Evolutionary conservation across 331 rosid species (phyloP), one percentile per base, ranked within the genome.

Genomic region (Acacia pycnantha): DNA sequence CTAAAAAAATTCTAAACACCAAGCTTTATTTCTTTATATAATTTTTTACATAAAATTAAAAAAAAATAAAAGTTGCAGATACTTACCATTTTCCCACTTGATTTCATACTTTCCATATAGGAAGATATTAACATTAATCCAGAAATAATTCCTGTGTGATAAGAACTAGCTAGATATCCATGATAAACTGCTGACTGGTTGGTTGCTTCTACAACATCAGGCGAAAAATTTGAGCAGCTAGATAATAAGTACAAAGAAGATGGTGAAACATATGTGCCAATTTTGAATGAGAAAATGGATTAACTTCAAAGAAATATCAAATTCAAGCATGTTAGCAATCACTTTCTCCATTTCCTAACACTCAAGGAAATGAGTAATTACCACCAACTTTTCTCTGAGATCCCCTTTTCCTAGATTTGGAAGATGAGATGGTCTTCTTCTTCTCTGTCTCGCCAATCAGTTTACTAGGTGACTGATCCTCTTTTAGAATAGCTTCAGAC

Each of bases 141-240:
- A 69, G 98, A 95, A 77, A 95, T 82, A 73, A 95, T 95, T 78
- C 98, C 97, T 26, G 93, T 83, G 77, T 95, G 98, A 86, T 95
- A 95, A 87, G 98, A 93, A 86, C 98, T 95, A 76, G 97, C 94
- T 70, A 88, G 72, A 82, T 89, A 93, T 83, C 92, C 95, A 86
- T 95, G 98, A 87, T 92, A 83, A 59, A 88, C 98, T 77, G 83
- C 80, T 83, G 88, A 83, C 82, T 81, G 92, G 81, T 85, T 82
- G 83, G 84, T 78, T 33, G 85, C 73, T 65, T 90, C 98, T 95
- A 82, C 73, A 72, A 78, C 80, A 84, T 62, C 61, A 48, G 22
- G 69, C 70, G 74, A 56, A 75, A 83, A 2, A 58, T 51, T 44
- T 64, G 53, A 81, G 68, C 41, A 47, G 62, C 43, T 83, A 46